These are phyloP conservation scores for Lenzites betulinus DNA, from an alignment of 768 basidiomycete species.

Conservation along the genomic window DNA sequence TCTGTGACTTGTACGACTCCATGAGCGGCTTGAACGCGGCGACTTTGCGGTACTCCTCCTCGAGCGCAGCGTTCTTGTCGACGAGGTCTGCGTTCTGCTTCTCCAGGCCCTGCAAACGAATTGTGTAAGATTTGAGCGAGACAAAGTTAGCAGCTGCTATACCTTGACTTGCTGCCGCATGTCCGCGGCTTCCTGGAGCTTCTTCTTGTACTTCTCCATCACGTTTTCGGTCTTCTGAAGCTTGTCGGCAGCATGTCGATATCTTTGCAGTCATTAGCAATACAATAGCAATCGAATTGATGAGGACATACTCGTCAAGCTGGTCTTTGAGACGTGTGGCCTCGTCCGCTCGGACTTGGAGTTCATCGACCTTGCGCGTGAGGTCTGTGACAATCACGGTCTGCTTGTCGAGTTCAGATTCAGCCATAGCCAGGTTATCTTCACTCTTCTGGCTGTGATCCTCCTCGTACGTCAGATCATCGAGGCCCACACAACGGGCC, in stretches of 20 bases:
- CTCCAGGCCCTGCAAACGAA: slow-evolving; percentile 67
- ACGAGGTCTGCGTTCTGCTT: slow-evolving; percentile 91
- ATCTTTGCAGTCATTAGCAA: slow-evolving; percentile 46
- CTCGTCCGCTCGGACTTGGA: slow-evolving; percentile 77
- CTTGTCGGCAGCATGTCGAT: slow-evolving; percentile 89
- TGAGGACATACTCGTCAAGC: slow-evolving; percentile 78
- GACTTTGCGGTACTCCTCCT: slow-evolving; percentile 89
- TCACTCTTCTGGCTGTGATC: slow-evolving; percentile 85
- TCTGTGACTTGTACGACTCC: slow-evolving; percentile 90
- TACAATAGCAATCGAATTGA: neutral
- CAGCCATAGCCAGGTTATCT: slow-evolving; percentile 82
- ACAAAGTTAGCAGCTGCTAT: slow-evolving; percentile 24
- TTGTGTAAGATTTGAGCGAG: neutral
- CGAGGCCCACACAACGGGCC: neutral
- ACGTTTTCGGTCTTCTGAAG: slow-evolving; percentile 95
- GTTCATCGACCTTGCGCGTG: slow-evolving; percentile 77
- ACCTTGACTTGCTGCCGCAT: slow-evolving; percentile 86
- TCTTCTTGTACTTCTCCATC: slow-evolving; percentile 99
- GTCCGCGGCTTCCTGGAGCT: slow-evolving; percentile 92
- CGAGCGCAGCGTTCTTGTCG: slow-evolving; percentile 88
- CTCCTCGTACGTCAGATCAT: slow-evolving; percentile 32
- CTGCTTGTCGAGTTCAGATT: slow-evolving; percentile 83
- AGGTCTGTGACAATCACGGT: slow-evolving; percentile 67
- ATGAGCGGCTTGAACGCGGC: slow-evolving; percentile 84
- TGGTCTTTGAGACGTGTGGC: slow-evolving; percentile 85